phyloP scores from a whole-genome alignment of 2,329 filamentous ascomycete genomes.

The Curvularia spicifera region DNA sequence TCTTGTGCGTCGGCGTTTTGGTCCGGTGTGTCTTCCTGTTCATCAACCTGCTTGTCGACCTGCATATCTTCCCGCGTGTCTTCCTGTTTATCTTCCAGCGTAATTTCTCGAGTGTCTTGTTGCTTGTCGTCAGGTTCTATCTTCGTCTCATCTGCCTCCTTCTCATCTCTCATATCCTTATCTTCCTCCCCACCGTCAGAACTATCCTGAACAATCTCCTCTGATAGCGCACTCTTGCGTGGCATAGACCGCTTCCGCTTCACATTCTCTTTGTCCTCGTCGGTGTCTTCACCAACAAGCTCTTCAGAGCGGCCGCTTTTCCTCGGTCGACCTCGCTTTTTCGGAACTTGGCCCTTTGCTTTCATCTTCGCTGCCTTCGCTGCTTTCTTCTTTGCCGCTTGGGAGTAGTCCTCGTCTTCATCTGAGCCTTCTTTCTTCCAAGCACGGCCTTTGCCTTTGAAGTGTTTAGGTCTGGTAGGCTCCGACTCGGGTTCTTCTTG shows the following conservation, averaged over 20 bases:
- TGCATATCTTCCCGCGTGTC: not conserved
- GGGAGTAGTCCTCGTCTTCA: slow-evolving; percentile 40
- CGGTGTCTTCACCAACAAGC: slow-evolving; percentile 22
- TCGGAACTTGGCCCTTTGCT: slow-evolving; percentile 21
- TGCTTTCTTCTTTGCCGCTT: slow-evolving; percentile 30
- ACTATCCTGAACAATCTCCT: slow-evolving; percentile 27
- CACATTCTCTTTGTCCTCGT: slow-evolving; percentile 17
- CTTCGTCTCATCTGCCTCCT: not conserved
- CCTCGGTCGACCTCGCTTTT: slow-evolving; percentile 30
- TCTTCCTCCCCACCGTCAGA: slow-evolving; percentile 12
- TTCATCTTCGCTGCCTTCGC: slow-evolving; percentile 25
- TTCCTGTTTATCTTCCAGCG: not conserved
- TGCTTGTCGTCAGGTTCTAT: not conserved
- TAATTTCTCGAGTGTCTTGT: not conserved
- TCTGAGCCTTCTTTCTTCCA: slow-evolving; percentile 44
- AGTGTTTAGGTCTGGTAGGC: slow-evolving; percentile 30
- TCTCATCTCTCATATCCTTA: not conserved
- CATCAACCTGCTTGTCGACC: not conserved
- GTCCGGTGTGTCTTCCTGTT: not conserved
- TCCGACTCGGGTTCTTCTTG: slow-evolving; percentile 21
- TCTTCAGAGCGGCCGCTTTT: slow-evolving; percentile 32
- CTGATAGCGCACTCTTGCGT: slow-evolving; percentile 29
- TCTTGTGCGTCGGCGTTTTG: not conserved
- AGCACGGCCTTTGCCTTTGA: slow-evolving; percentile 42
- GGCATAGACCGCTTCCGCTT: slow-evolving; percentile 21